phyloP scores from a whole-genome alignment of 2,329 filamentous ascomycete species.

The Scedosporium apiospermum region DNA sequence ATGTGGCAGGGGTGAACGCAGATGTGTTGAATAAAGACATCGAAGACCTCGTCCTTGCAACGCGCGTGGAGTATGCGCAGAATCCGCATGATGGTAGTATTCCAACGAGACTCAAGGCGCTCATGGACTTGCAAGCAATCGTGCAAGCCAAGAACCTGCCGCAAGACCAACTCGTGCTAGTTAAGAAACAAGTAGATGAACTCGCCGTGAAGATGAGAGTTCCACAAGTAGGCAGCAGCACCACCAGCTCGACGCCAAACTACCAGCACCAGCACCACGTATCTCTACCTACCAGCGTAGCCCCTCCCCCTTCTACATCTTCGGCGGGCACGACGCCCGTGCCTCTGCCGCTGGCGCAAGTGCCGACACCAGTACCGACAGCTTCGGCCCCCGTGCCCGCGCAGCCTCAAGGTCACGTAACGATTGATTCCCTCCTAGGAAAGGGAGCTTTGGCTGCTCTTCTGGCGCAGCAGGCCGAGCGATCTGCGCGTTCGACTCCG shows the following conservation, averaged over 20 bases:
- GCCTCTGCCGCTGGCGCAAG: slow-evolving; percentile 5
- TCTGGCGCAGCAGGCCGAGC: slow-evolving; percentile 43
- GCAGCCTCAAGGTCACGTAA: slow-evolving; percentile 12
- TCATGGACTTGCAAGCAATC: slow-evolving; percentile 69
- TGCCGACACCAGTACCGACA: slow-evolving; percentile 14
- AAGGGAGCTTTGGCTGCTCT: slow-evolving; percentile 50
- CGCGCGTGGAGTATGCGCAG: slow-evolving; percentile 64
- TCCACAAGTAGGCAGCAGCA: slow-evolving; percentile 3
- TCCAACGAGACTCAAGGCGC: slow-evolving; percentile 71
- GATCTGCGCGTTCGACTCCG: slow-evolving; percentile 37
- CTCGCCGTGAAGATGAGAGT: slow-evolving; percentile 57
- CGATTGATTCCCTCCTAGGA: slow-evolving; percentile 50
- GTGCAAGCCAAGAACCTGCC: slow-evolving; percentile 70
- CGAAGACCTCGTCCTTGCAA: slow-evolving; percentile 63
- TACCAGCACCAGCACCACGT: slow-evolving; percentile 24
- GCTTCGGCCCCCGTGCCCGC: slow-evolving; percentile 19
- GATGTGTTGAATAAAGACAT: slow-evolving; percentile 77
- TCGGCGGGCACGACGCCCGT: slow-evolving; percentile 16
- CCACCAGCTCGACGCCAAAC: slow-evolving; percentile 19
- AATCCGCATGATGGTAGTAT: slow-evolving; percentile 68
- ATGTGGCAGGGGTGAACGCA: slow-evolving; percentile 45
- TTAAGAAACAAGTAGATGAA: slow-evolving; percentile 76
- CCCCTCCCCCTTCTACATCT: slow-evolving; percentile 12
- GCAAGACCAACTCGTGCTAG: slow-evolving; percentile 71
- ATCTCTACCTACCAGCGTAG: slow-evolving; percentile 3